These are phyloP conservation scores for Lactarius quietus DNA, from an alignment of 768 basidiomycete species.

Conservation along the genomic window DNA sequence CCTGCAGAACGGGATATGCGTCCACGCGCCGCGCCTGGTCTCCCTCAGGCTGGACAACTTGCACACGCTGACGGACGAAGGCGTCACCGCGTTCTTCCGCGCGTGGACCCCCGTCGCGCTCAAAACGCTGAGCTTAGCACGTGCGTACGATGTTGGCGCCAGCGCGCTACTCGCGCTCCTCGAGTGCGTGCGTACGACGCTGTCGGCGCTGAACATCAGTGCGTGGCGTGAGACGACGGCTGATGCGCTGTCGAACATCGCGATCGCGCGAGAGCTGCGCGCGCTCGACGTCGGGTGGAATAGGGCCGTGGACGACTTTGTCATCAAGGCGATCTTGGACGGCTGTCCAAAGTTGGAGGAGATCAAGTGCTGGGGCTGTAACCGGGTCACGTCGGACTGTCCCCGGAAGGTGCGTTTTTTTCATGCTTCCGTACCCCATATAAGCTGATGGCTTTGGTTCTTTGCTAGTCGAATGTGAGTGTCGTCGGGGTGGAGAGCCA, in stretches of 20 bases:
- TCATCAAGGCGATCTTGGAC: constrained; percentile 64
- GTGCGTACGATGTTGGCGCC: constrained; percentile 17
- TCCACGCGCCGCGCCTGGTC: constrained; percentile 45
- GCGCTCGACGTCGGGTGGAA: constrained; percentile 85
- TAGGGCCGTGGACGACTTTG: constrained; percentile 75
- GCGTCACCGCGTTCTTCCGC: constrained; percentile 65
- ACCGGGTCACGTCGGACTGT: constrained; percentile 43
- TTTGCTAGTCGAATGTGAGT: constrained; percentile 22
- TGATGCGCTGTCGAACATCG: constrained; percentile 42
- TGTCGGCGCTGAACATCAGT: constrained; percentile 68
- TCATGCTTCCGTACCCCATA: background rate
- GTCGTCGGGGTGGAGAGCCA: constrained; percentile 32
- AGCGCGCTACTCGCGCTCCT: constrained; percentile 48
- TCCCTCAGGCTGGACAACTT: constrained; percentile 54
- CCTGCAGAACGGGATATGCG: constrained; percentile 56
- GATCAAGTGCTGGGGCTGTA: constrained; percentile 56
- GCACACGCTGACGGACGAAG: constrained; percentile 63
- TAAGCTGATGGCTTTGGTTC: background rate
- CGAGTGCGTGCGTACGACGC: constrained; percentile 54
- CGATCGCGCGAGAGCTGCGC: constrained; percentile 41
- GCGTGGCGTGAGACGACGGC: constrained; percentile 64
- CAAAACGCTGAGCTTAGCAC: constrained; percentile 36
- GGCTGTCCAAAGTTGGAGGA: constrained; percentile 40
- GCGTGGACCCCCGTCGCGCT: constrained; percentile 39
- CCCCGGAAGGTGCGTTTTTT: constrained; percentile 46